These are phyloP conservation scores for Aureobasidium pullulans DNA, from an alignment of 2,329 filamentous ascomycete species.

Conservation along the genomic window DNA sequence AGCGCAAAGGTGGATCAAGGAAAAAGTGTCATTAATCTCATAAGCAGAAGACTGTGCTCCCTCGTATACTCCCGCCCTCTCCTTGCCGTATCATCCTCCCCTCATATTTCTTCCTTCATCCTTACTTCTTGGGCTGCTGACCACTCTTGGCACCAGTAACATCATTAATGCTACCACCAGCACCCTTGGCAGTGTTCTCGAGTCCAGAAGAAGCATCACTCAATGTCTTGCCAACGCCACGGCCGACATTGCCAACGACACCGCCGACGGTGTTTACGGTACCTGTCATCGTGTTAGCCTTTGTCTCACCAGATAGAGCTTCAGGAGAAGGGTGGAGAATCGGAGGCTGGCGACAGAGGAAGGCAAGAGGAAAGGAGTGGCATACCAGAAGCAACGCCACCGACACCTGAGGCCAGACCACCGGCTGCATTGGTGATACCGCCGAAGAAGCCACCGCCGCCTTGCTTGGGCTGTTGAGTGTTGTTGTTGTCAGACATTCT, in stretches of 20 bases:
- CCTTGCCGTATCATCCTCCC: too few species aligned
- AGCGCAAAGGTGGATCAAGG: too few species aligned
- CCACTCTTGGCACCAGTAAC: slow-evolving; percentile 1
- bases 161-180: neutral
- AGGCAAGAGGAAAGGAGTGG: neutral
- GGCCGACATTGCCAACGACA: slow-evolving; percentile 13
- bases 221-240: slow-evolving; percentile 12
- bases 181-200: slow-evolving; percentile 13
- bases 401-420: slow-evolving; percentile 7
- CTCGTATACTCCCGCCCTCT: too few species aligned
- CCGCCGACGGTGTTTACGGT: slow-evolving; percentile 12
- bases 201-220: slow-evolving; percentile 6
- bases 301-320: too few species aligned
- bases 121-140: neutral
- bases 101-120: too few species aligned
- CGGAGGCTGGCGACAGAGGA: too few species aligned
- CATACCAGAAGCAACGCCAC: neutral
- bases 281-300: neutral
- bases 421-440: slow-evolving; percentile 4
- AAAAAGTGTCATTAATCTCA: too few species aligned
- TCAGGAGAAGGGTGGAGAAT: too few species aligned
- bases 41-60: too few species aligned
- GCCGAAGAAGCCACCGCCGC: neutral
- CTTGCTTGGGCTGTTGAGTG: neutral
- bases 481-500: slow-evolving; percentile 11